Evolutionary conservation across 176 grass and related monocot species (phyloP), one percentile per base, ranked within the genome.

Genomic region (Aegilops bicornis): DNA sequence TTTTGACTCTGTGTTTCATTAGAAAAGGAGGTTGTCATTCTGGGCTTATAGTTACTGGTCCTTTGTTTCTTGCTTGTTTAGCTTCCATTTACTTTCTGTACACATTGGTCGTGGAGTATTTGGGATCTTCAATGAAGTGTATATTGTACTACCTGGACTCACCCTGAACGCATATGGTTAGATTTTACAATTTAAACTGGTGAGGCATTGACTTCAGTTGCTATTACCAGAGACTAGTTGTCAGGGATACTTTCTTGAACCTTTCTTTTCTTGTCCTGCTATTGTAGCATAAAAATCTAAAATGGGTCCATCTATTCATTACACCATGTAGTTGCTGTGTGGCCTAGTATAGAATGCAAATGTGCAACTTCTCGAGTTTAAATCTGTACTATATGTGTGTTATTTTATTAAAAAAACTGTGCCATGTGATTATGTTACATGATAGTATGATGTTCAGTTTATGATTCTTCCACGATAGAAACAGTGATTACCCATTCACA

Each of bases 261-360:
- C 24, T 79, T 72, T 64, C 36, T 89, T 39, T 74, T 14, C 19
- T 74, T 73, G 69, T 43, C 1, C 14, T 22, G 24, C 24, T 70
- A 25, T 82, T 71, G 20, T 45, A 62, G 40, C 27, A 6, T 48
- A 70, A 89, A 47, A 80, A 89, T 68, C 45, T 61, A 85, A 42
- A 79, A 74, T 67, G 27, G 47, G 24, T 77, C 54, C 16, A 59
- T 69, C 40, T 48, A 36, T 67, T 82, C 71, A 29, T 81, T 16
- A 6, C n/a, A 35, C 66, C 68, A 76, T 74, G 1, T 81, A 66
- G 20, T 76, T 85, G 25, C 2, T 30, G 4, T 20, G 47, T 77
- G 63, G 58, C 35, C 43, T 85, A 63, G 64, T 86, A 70, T 61
- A 36, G 32, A 60, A 82, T 30, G 35, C 60, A 81, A 80, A 31